A percentile compares a stretch with the other conserved stretches of the same genome.
These are phyloP conservation scores for Aureobasidium sp. DNA, from an alignment of 2,329 filamentous ascomycete species.

Conservation along the genomic window DNA sequence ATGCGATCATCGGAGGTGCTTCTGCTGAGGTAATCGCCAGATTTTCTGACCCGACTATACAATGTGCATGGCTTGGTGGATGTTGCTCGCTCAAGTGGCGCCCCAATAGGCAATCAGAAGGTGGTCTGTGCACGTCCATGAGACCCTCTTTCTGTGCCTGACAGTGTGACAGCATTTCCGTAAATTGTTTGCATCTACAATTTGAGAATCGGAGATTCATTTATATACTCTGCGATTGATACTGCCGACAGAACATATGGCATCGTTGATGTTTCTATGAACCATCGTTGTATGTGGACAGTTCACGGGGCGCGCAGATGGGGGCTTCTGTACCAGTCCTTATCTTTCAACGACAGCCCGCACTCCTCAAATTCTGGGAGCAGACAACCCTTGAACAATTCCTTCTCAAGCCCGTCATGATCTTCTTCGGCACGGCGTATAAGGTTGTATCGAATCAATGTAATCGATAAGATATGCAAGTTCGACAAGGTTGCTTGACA, in stretches of 20 bases:
- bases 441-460: not conserved
- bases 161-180: not conserved
- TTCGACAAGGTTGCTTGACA: not conserved
- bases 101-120: not conserved
- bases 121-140: not conserved
- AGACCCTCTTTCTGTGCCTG: not conserved
- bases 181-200: not conserved
- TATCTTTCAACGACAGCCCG: not conserved
- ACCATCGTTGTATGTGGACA: not conserved
- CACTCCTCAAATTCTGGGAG: not conserved
- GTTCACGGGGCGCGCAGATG: not conserved
- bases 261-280: not conserved
- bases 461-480: not conserved
- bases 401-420: not conserved
- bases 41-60: not conserved
- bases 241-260: not conserved
- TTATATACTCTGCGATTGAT: not conserved
- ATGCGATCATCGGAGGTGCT: not conserved
- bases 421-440: not conserved
- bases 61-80: not conserved
- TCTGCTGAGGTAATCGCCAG: not conserved
- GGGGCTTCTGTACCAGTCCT: not conserved
- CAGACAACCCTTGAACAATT: not conserved
- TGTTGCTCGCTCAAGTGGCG: not conserved
- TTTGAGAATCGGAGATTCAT: not conserved